Evolutionary conservation across 176 grass and related monocot species (phyloP).

Genomic region (Puccinellia tenuiflora): DNA sequence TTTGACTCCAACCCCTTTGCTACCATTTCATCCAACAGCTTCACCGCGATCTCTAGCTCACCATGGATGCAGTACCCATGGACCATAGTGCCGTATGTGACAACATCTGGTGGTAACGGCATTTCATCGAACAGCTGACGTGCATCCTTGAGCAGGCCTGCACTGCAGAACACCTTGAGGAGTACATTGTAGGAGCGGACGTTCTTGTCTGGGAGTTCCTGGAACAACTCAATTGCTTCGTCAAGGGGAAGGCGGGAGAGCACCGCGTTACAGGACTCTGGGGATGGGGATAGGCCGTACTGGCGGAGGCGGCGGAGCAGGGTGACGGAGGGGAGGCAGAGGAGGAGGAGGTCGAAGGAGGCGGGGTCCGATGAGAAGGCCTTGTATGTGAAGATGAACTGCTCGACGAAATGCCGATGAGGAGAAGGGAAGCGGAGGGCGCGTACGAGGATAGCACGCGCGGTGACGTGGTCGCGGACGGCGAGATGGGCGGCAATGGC

Average conservation of each 20-base stretch:
- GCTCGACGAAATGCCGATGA: conserved; percentile 58
- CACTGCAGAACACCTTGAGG: conserved; percentile 43
- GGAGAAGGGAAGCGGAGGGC: conserved; percentile 40
- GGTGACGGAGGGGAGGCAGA: conserved; percentile 40
- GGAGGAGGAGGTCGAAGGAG: conserved; percentile 75
- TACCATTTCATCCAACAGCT: conserved; percentile 68
- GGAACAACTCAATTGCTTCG: conserved; percentile 52
- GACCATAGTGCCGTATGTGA: conserved; percentile 78
- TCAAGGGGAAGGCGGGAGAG: conserved; percentile 48
- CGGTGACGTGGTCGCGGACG: conserved; percentile 31
- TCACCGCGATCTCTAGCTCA: conserved; percentile 43
- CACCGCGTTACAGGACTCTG: conserved; percentile 58
- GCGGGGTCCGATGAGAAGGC: conserved; percentile 70
- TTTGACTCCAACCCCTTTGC: conserved; percentile 55
- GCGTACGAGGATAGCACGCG: conserved; percentile 34
- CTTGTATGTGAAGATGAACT: conserved; percentile 79
- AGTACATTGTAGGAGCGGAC: conserved; percentile 71
- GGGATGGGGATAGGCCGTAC: conserved; percentile 62
- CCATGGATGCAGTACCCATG: conserved; percentile 56
- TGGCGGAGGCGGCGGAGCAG: conserved; percentile 60
- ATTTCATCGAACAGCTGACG: conserved; percentile 50
- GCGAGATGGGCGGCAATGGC: conserved; percentile 49
- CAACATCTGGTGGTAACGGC: conserved; percentile 37
- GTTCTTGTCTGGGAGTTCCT: conserved; percentile 47
- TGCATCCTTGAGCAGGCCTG: conserved; percentile 48